Evolutionary conservation across 768 basidiomycete genomes (phyloP).

Genomic region (Tricholoma terreum): DNA sequence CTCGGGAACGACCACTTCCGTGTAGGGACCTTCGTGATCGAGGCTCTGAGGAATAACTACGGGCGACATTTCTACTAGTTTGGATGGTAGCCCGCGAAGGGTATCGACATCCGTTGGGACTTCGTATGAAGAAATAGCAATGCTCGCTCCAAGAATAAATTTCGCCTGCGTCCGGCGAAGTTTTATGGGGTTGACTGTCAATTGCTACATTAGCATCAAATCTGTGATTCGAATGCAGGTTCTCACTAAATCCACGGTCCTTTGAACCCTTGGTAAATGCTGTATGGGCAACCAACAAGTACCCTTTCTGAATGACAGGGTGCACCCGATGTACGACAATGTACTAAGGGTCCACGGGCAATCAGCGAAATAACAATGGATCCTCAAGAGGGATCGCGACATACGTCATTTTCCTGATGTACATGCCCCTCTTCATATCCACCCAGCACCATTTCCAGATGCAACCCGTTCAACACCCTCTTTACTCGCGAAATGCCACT

Average conservation of each 20-base stretch:
- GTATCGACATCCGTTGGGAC: constrained; percentile 43
- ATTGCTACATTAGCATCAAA: neutral
- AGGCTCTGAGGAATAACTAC: constrained; percentile 57
- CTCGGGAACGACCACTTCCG: constrained; percentile 82
- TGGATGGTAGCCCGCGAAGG: constrained; percentile 71
- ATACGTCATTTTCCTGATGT: constrained; percentile 92
- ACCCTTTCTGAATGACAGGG: constrained; percentile 86
- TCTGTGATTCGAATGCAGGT: neutral
- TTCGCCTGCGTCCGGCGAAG: constrained; percentile 75
- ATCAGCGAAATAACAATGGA: neutral
- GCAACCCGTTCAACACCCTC: constrained; percentile 80
- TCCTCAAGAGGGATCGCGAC: constrained; percentile 25
- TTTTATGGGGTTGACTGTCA: constrained; percentile 76
- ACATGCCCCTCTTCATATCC: constrained; percentile 92
- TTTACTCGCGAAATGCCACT: constrained; percentile 60
- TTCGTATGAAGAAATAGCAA: constrained; percentile 67
- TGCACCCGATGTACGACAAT: constrained; percentile 92
- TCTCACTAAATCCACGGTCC: constrained; percentile 76
- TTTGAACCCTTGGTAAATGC: constrained; percentile 84
- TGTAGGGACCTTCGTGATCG: constrained; percentile 67
- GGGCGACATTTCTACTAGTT: constrained; percentile 58
- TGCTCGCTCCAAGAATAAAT: constrained; percentile 76
- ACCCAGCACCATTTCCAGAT: constrained; percentile 87
- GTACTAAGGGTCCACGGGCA: constrained; percentile 57
- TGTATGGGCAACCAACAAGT: constrained; percentile 87